Percentiles rank a stretch among this genome's conserved stretches.
These are phyloP conservation scores for Zasmidium cellare DNA, from an alignment of 2,329 filamentous ascomycete genomes.

Conservation along the genomic window DNA sequence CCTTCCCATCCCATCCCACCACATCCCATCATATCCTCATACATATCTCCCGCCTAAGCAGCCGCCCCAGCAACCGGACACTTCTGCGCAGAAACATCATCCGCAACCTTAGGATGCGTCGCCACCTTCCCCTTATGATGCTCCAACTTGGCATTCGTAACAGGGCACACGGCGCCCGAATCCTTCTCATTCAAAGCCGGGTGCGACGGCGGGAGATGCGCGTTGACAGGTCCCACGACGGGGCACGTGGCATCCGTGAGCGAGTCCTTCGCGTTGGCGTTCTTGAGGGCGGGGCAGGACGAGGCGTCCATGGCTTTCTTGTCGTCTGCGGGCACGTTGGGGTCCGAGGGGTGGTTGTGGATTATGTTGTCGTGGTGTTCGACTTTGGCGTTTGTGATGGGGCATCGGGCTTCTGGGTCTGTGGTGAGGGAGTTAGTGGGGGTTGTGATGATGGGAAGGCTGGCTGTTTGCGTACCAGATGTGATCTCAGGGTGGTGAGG, in stretches of 20 bases:
- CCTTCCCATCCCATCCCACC: not conserved
- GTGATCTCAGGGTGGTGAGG: slow-evolving; percentile 42
- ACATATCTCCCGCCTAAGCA: not conserved
- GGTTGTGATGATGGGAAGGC: not conserved
- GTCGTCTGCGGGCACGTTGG: slow-evolving; percentile 27
- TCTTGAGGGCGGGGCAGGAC: slow-evolving; percentile 44
- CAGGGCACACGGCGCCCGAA: slow-evolving; percentile 41
- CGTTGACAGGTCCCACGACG: slow-evolving; percentile 43
- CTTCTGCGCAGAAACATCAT: slow-evolving; percentile 38
- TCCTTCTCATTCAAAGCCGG: slow-evolving; percentile 41
- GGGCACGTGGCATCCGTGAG: slow-evolving; percentile 47
- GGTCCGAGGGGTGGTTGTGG: slow-evolving; percentile 42
- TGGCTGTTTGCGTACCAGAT: slow-evolving; percentile 10
- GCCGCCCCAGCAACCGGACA: slow-evolving; percentile 43
- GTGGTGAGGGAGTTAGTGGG: slow-evolving; percentile 32
- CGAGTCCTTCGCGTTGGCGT: slow-evolving; percentile 37
- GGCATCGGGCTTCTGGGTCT: slow-evolving; percentile 46
- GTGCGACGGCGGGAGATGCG: slow-evolving; percentile 44
- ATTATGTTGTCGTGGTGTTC: slow-evolving; percentile 45
- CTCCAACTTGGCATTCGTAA: slow-evolving; percentile 46
- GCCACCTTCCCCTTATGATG: slow-evolving; percentile 46
- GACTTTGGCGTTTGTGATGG: slow-evolving; percentile 47
- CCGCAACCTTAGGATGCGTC: slow-evolving; percentile 41
- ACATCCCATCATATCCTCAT: not conserved
- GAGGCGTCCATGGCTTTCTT: slow-evolving; percentile 36